Base-by-base conservation (phyloP, 441 rosid genomes). In the Brassica hybrid region DNA sequence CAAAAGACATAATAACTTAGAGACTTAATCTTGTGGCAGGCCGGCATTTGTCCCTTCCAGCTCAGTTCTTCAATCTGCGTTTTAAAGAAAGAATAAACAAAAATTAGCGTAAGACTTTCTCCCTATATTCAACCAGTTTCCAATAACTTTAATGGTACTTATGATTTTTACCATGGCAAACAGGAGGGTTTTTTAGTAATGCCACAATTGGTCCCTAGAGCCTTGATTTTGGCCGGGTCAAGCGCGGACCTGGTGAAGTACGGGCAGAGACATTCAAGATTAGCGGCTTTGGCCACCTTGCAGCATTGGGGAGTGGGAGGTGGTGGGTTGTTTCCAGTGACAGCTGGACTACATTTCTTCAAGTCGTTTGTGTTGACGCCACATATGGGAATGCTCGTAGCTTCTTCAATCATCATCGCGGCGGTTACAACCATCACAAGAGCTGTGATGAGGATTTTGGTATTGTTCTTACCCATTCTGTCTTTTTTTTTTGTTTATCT, bases 211-310 rank as follows among this genome's bases (percentile, higher is more conserved):
- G n/a, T n/a, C n/a, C 84, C 79, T 79, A 85, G 80, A 5, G 85
- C 81, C 72, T 84, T 74, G 43, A 87, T 85, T 12, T 52, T 43
- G 1, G 70, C 62, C 0, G 88, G 87, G 32, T 84, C 13, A 54
- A 88, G 75, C 38, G n/a, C 43, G 66, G 21, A 30, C 19, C 43
- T 32, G 7, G 66, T 14, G 45, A 62, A 11, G 43, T 7, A 62
- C 21, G 21, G 13, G 66, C 91, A 89, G 14, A 86, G 85, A 60
- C 89, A 89, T 2, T 41, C 36, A 76, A 86, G 67, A 75, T 84
- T 50, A 32, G 85, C 88, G 0, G 65, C 50, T 19, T 57, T 70
- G n/a, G 83, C 64, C 17, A 80, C 82, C 5, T 45, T 3, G 32
- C 91, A 89, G 56, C 91, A 88, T 19, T 52, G 25, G 32, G 63